A percentile compares a stretch with the other conserved stretches of the same genome.
These are phyloP conservation scores for Phaeolepiota aurea DNA, from an alignment of 768 basidiomycete species.

Conservation along the genomic window DNA sequence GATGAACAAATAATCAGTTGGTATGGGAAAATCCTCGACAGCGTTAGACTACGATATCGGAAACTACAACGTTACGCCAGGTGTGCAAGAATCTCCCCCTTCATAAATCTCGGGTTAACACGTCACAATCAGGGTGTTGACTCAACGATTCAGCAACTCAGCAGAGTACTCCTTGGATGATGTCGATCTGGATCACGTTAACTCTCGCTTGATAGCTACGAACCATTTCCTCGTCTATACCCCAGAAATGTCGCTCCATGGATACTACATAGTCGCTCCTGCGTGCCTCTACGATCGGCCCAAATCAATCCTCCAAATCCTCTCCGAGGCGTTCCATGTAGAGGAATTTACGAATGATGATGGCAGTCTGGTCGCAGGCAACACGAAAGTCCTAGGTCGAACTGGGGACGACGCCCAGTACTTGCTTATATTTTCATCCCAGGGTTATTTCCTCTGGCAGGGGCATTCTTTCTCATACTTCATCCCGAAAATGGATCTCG, in stretches of 20 bases:
- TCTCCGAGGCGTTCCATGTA: conserved; percentile 80
- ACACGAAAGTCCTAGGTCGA: conserved; percentile 31
- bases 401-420: conserved; percentile 64
- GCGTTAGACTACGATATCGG: conserved; percentile 83
- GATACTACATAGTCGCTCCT: conserved; percentile 85
- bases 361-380: conserved; percentile 32
- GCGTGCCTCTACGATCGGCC: conserved; percentile 67
- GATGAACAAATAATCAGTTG: conserved; percentile 78
- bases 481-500: conserved; percentile 71
- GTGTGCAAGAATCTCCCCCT: conserved; percentile 28
- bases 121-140: conserved; percentile 55
- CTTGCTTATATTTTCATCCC: conserved; percentile 79
- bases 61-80: conserved; percentile 92
- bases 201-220: conserved; percentile 68
- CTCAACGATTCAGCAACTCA: conserved; percentile 88
- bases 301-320: conserved; percentile 68
- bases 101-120: too few relatives aligned
- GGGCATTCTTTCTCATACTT: conserved; percentile 77
- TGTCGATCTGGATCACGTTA: conserved; percentile 69
- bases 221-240: conserved; percentile 96
- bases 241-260: conserved; percentile 77
- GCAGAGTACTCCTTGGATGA: conserved; percentile 83
- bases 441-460: conserved; percentile 84
- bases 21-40: conserved; percentile 91
- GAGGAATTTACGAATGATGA: conserved; percentile 53